A percentile compares a stretch with the other conserved stretches of the same genome.
phyloP scores from a whole-genome alignment of 306 rosid genomes.

The Fragaria iinumae region DNA sequence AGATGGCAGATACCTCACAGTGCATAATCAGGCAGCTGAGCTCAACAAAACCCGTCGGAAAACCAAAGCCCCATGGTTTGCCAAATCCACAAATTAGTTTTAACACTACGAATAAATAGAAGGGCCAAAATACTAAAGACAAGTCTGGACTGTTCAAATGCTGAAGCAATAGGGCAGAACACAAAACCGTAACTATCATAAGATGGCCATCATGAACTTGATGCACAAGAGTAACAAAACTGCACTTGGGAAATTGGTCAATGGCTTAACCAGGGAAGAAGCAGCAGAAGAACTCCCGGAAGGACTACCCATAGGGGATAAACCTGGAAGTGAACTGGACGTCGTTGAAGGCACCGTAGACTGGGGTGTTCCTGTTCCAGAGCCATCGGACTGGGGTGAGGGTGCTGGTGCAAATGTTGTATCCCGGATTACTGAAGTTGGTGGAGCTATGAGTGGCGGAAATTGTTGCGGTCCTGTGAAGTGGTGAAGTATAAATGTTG shows the following conservation, averaged over 20 bases:
- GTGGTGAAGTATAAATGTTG: conserved; percentile 12
- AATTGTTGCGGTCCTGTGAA: conserved; percentile 69
- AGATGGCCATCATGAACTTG: conserved; percentile 39
- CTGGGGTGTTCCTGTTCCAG: conserved; percentile 40
- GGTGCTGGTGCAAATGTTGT: conserved; percentile 66
- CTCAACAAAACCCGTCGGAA: conserved; percentile 22
- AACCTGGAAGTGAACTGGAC: conserved; percentile 46
- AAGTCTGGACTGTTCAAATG: conserved; percentile 16
- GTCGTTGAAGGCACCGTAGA: conserved; percentile 49
- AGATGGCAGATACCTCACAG: conserved; percentile 22
- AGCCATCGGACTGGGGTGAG: conserved; percentile 55
- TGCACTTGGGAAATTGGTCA: conserved; percentile 37
- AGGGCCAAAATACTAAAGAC: conserved; percentile 29
- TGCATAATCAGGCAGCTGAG: conserved; percentile 4
- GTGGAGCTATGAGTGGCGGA: conserved; percentile 82
- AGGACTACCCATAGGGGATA: conserved; percentile 70
- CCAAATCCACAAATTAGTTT: conserved; percentile 39
- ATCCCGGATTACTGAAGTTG: conserved; percentile 53
- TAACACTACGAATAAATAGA: conserved; percentile 34
- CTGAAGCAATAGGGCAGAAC: conserved; percentile 6
- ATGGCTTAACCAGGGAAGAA: conserved; percentile 54
- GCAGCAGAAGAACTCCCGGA: conserved; percentile 57
- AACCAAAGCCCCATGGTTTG: conserved; percentile 25
- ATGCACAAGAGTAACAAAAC: conserved; percentile 39
- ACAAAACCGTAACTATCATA: conserved; percentile 41